Percentiles rank a stretch among this genome's conserved stretches.
phyloP scores from a whole-genome alignment of 768 basidiomycete species.

The Suillus subaureus region DNA sequence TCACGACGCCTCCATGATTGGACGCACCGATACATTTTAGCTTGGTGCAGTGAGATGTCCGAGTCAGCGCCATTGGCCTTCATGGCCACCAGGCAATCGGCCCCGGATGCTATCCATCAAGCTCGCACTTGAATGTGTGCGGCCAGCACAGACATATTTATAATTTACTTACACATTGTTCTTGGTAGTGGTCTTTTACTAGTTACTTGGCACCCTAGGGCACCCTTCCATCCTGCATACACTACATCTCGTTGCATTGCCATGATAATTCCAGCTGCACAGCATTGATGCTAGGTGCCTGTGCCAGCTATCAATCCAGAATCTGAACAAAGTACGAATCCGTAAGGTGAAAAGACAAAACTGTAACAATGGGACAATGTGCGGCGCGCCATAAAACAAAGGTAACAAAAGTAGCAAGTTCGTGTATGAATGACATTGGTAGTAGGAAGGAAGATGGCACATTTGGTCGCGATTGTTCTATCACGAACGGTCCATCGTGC shows the following conservation, averaged over 20 bases:
- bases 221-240: no score
- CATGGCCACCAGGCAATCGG: not conserved
- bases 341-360: not conserved
- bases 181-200: not conserved
- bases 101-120: not conserved
- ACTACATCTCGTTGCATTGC: no score
- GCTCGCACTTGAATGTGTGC: not conserved
- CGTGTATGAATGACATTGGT: not conserved
- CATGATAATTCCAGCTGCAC: not conserved
- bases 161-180: not conserved
- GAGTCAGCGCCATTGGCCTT: not conserved
- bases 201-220: no score
- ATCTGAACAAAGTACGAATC: no score
- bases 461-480: not conserved
- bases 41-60: not conserved
- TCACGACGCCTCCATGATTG: not conserved
- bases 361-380: not conserved
- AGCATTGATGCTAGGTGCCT: no score
- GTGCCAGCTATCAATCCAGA: no score
- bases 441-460: not conserved
- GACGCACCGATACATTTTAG: not conserved
- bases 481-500: no score
- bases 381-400: not conserved
- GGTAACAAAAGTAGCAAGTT: not conserved
- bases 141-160: not conserved